Evolutionary conservation across 805 yeast genomes (phyloP).

Genomic region (Starmerella bombicola): DNA sequence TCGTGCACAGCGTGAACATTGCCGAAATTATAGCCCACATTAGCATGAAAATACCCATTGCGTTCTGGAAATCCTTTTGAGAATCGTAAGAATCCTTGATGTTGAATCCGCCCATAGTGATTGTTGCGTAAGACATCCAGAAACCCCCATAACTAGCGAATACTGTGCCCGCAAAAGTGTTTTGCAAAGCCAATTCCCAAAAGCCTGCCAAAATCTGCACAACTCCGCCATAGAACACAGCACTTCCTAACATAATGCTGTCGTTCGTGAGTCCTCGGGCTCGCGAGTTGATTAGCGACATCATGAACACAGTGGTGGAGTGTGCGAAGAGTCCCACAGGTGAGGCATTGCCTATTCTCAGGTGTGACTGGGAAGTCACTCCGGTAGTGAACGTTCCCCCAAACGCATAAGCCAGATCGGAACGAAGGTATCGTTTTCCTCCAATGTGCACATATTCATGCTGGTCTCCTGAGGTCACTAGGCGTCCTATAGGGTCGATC

Average conservation of each 20-base stretch:
- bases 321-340: conserved; percentile 52
- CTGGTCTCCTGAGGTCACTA: background rate
- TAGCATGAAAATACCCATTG: background rate
- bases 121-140: conserved; percentile 55
- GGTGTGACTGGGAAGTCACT: conserved; percentile 42
- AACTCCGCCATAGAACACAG: conserved; percentile 52
- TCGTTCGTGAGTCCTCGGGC: conserved; percentile 38
- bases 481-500: background rate
- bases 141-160: conserved; percentile 54
- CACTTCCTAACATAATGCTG: conserved; percentile 41
- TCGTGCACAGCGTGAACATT: background rate
- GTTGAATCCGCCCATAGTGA: conserved; percentile 48
- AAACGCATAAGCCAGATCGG: conserved; percentile 28
- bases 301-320: conserved; percentile 49
- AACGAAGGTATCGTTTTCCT: background rate
- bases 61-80: conserved; percentile 1
- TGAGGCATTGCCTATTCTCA: conserved; percentile 53
- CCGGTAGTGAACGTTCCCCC: conserved; percentile 81
- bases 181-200: conserved; percentile 53
- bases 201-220: conserved; percentile 51
- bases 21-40: background rate
- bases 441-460: background rate
- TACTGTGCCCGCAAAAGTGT: conserved; percentile 58
- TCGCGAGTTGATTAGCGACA: conserved; percentile 42
- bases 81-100: conserved; percentile 40